Evolutionary conservation across 768 basidiomycete genomes (phyloP).

Genomic region (Asterophora lycoperdoides): DNA sequence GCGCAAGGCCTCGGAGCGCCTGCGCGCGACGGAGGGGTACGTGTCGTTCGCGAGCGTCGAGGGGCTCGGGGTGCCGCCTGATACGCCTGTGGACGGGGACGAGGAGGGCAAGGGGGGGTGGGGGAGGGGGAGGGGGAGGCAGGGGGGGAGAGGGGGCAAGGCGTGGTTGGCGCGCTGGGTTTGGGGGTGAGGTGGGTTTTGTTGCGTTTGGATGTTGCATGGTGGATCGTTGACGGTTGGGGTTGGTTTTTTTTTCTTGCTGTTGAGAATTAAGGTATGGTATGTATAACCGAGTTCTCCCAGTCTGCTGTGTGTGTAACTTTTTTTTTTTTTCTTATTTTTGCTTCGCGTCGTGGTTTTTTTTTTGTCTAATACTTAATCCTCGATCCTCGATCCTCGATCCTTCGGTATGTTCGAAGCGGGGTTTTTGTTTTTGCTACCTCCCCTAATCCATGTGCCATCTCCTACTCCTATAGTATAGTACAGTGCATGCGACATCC

Average conservation of each 20-base stretch:
- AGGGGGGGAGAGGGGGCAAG: background rate
- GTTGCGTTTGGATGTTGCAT: too few relatives aligned
- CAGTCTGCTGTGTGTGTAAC: background rate
- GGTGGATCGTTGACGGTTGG: too few relatives aligned
- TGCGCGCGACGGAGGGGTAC: conserved; percentile 55
- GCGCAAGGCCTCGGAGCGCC: conserved; percentile 53
- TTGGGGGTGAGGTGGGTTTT: conserved; percentile 1
- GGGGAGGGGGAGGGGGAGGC: background rate
- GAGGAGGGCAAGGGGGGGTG: conserved; percentile 8
- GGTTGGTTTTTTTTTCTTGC: too few relatives aligned
- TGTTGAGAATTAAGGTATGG: too few relatives aligned
- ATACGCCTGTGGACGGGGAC: conserved; percentile 19
- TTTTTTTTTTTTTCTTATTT: background rate
- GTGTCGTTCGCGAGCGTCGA: conserved; percentile 66
- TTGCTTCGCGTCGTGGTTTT: background rate
- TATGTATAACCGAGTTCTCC: too few relatives aligned
- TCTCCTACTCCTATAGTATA: too few relatives aligned
- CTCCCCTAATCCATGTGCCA: too few relatives aligned
- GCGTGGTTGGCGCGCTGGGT: conserved; percentile 13
- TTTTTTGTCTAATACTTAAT: background rate
- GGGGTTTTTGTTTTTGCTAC: too few relatives aligned
- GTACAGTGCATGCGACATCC: too few relatives aligned
- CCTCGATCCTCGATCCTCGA: too few relatives aligned
- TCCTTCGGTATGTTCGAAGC: too few relatives aligned
- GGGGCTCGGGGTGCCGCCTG: conserved; percentile 60